phyloP scores from a whole-genome alignment of 2,329 filamentous ascomycete genomes.

The Pseudogymnoascus sp. region DNA sequence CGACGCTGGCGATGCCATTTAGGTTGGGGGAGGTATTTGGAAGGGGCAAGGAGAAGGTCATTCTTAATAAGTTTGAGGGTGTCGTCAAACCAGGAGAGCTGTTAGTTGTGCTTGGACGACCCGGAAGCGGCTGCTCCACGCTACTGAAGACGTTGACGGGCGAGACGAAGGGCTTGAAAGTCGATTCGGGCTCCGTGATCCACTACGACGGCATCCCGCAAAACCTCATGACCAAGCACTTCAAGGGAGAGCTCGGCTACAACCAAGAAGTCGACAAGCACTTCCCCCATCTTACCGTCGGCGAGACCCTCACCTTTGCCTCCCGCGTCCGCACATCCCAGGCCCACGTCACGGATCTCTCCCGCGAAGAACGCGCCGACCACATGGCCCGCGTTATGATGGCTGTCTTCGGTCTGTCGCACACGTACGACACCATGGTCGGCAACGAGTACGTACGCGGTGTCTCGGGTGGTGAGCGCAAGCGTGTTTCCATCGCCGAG shows the following conservation, averaged over 20 bases:
- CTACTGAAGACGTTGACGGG: conserved; percentile 52
- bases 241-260: conserved; percentile 59
- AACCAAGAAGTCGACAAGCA: conserved; percentile 70
- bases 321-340: conserved; percentile 59
- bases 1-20: conserved; percentile 48
- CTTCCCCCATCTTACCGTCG: conserved; percentile 67
- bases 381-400: conserved; percentile 49
- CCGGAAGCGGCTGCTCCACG: conserved; percentile 56
- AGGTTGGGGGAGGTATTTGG: conserved; percentile 47
- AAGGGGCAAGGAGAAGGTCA: conserved; percentile 44
- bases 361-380: conserved; percentile 41
- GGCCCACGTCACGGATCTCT: conserved; percentile 48
- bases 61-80: conserved; percentile 56
- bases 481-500: conserved; percentile 76
- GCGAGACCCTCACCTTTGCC: conserved; percentile 66
- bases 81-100: conserved; percentile 56
- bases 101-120: conserved; percentile 58
- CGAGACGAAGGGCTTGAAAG: conserved; percentile 47
- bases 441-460: conserved; percentile 66
- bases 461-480: conserved; percentile 62
- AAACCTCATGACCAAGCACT: conserved; percentile 47
- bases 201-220: conserved; percentile 52
- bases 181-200: conserved; percentile 43
- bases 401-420: conserved; percentile 62
- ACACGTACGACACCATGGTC: conserved; percentile 64